A percentile compares a stretch with the other conserved stretches of the same genome.
These are phyloP conservation scores for Tetracentron sinense DNA, from an alignment of 164 flowering plant genomes.

Conservation along the genomic window DNA sequence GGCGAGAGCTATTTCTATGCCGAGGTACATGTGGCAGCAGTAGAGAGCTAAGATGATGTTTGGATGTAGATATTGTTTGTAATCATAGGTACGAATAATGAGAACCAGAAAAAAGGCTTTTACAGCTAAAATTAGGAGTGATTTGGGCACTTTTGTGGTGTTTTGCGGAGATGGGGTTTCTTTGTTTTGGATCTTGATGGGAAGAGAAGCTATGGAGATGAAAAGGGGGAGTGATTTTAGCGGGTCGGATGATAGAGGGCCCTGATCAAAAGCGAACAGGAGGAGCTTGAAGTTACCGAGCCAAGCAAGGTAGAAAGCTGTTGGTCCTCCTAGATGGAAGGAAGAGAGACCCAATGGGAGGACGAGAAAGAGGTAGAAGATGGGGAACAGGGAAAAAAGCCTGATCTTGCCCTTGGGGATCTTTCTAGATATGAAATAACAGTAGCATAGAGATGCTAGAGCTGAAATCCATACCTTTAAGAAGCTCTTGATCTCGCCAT, in stretches of 20 bases:
- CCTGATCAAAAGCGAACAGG: neutral
- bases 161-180: neutral
- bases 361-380: too few species aligned
- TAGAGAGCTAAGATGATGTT: neutral
- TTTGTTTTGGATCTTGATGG: neutral
- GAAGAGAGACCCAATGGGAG: too few species aligned
- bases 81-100: neutral
- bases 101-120: neutral
- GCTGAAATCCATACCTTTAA: too few species aligned
- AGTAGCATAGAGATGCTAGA: too few species aligned
- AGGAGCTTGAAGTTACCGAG: constrained; percentile 1
- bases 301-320: neutral
- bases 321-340: neutral
- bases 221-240: neutral
- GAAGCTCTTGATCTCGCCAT: too few species aligned
- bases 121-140: neutral
- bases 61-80: neutral
- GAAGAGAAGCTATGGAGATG: neutral
- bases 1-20: neutral
- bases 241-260: neutral
- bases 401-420: too few species aligned
- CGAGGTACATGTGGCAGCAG: neutral
- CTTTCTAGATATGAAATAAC: too few species aligned
- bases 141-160: neutral
- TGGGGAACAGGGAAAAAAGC: too few species aligned